Evolutionary conservation across 768 basidiomycete genomes (phyloP).

Genomic region (Boletellus ananiceps): DNA sequence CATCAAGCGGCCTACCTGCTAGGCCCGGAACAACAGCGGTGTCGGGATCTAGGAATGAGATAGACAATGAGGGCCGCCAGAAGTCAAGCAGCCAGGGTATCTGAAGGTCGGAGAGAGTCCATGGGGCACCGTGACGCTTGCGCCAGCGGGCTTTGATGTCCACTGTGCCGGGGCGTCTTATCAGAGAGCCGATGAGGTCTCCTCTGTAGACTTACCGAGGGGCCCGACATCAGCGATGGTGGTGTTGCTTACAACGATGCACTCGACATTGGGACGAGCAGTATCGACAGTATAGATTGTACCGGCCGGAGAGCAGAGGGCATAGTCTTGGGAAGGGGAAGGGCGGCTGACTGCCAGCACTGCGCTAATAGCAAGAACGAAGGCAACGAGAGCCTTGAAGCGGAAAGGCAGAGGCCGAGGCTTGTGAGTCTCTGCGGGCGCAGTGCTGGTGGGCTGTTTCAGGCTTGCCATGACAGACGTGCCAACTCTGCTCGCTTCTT

Average conservation of each 20-base stretch:
- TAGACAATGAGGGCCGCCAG: constrained; percentile 16
- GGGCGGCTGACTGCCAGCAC: neutral
- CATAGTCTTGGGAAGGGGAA: constrained; percentile 35
- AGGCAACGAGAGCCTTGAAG: neutral
- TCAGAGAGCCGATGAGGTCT: neutral
- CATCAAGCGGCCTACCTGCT: constrained; percentile 43
- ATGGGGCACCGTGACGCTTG: neutral
- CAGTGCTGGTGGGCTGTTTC: neutral
- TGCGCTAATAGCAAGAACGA: constrained; percentile 8
- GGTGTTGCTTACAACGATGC: constrained; percentile 50
- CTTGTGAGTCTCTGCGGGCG: too few species aligned
- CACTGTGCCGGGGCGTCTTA: constrained; percentile 7
- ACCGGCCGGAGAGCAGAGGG: constrained; percentile 48
- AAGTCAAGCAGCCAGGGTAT: constrained; percentile 23
- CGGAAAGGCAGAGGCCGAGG: neutral
- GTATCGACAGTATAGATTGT: constrained; percentile 71
- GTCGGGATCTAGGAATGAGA: constrained; percentile 27
- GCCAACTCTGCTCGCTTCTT: neutral
- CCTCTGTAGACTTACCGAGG: constrained; percentile 33
- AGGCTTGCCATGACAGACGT: neutral
- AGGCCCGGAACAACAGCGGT: constrained; percentile 69
- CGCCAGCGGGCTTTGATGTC: constrained; percentile 26
- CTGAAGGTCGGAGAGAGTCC: constrained; percentile 5
- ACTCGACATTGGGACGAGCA: constrained; percentile 48
- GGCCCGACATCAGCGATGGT: constrained; percentile 46